Evolutionary conservation across 2,329 filamentous ascomycete genomes (phyloP).

Genomic region (Capronia epimyces): DNA sequence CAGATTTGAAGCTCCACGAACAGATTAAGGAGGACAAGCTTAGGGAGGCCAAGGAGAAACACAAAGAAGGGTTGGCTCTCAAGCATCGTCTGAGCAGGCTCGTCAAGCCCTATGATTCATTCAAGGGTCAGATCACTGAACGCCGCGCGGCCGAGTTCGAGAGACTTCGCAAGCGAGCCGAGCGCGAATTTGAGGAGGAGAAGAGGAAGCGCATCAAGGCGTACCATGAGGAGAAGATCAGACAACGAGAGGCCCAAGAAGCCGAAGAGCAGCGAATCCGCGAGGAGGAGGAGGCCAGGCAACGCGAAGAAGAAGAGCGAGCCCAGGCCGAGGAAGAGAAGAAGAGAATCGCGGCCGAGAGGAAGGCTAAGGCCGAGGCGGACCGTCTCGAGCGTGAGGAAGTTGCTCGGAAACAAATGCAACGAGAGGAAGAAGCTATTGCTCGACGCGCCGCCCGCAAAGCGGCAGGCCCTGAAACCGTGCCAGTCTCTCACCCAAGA

Average conservation of each 20-base stretch:
- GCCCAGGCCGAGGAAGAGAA: constrained; percentile 72
- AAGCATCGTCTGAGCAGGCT: constrained; percentile 87
- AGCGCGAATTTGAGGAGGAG: constrained; percentile 88
- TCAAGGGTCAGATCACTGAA: constrained; percentile 75
- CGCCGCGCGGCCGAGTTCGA: constrained; percentile 93
- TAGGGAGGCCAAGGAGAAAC: constrained; percentile 75
- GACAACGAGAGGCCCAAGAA: constrained; percentile 78
- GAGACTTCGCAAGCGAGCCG: constrained; percentile 82
- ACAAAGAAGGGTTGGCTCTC: constrained; percentile 84
- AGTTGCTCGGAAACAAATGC: constrained; percentile 60
- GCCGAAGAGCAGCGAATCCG: constrained; percentile 70
- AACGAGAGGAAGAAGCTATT: constrained; percentile 83
- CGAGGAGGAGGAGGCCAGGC: constrained; percentile 80
- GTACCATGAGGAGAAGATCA: constrained; percentile 71
- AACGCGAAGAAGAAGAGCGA: constrained; percentile 80
- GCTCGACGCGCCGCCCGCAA: constrained; percentile 65
- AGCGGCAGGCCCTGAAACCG: constrained; percentile 39
- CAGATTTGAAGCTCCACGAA: constrained; percentile 75
- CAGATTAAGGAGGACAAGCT: constrained; percentile 70
- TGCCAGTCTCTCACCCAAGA: constrained; percentile 32
- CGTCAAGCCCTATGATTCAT: constrained; percentile 75
- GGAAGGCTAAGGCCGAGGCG: constrained; percentile 56
- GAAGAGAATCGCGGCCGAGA: constrained; percentile 66
- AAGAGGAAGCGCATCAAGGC: constrained; percentile 85
- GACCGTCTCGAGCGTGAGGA: constrained; percentile 60